These are phyloP conservation scores for Alliaria petiolata DNA, from an alignment of 345 rosid species.

Conservation along the genomic window DNA sequence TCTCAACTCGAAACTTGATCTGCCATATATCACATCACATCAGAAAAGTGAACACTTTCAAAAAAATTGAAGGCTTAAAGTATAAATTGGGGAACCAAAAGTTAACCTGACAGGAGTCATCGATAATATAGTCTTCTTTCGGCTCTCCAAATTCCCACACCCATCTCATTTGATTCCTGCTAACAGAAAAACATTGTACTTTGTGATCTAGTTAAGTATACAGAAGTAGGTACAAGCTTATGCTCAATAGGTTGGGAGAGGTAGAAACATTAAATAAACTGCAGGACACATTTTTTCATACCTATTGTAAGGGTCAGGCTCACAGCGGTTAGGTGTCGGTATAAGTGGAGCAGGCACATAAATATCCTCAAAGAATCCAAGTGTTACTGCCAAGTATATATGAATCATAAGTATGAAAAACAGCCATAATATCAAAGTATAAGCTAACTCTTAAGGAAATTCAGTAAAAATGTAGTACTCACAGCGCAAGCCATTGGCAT, in stretches of 20 bases:
- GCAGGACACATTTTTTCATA: conserved; percentile 13
- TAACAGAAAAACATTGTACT: neutral
- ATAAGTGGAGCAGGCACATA: conserved; percentile 55
- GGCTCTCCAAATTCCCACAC: conserved; percentile 50
- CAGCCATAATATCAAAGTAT: neutral
- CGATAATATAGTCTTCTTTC: conserved; percentile 36
- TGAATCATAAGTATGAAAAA: conserved; percentile 3
- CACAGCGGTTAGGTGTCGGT: conserved; percentile 45
- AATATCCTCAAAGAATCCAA: conserved; percentile 91
- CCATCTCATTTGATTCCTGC: conserved; percentile 72
- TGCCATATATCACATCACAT: conserved; percentile 32
- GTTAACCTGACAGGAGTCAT: conserved; percentile 61
- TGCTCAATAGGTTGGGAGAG: no score
- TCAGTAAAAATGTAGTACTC: conserved; percentile 31
- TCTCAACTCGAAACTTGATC: conserved; percentile 68
- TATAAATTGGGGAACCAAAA: neutral
- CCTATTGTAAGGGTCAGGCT: conserved; percentile 55
- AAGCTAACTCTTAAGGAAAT: neutral
- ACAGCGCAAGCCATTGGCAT: conserved; percentile 69
- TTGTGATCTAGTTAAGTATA: neutral
- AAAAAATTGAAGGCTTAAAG: neutral
- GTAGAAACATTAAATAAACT: neutral
- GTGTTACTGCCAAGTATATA: conserved; percentile 57
- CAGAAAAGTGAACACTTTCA: neutral
- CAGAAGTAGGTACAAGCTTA: neutral